Evolutionary conservation across 108 stramenopile genomes (phyloP).

Genomic region (Skeletonema potamos): DNA sequence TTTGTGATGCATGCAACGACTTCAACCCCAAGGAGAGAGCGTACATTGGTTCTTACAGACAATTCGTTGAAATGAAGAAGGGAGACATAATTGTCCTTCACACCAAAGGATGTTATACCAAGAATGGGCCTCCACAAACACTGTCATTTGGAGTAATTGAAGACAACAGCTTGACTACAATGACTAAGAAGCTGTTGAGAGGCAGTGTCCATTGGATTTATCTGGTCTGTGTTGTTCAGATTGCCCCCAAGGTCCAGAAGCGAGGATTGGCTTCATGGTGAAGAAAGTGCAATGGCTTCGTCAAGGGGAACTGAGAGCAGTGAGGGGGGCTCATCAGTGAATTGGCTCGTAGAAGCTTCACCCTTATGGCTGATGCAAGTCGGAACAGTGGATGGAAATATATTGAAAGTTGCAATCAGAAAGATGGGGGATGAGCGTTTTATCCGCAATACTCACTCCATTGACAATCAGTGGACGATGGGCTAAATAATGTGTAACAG

Average conservation of each 20-base stretch:
- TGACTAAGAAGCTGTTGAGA: neutral
- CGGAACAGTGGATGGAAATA: neutral
- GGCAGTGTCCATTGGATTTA: neutral
- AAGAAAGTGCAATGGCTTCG: conserved; percentile 11
- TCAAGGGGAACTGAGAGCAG: conserved; percentile 8
- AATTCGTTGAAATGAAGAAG: conserved; percentile 2
- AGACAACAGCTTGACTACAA: neutral
- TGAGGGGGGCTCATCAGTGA: neutral
- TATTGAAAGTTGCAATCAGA: neutral
- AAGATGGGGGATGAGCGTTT: conserved; percentile 1
- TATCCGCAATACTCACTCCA: neutral
- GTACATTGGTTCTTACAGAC: neutral
- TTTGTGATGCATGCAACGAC: neutral
- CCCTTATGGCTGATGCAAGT: neutral
- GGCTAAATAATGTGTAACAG: neutral
- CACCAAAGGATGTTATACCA: neutral
- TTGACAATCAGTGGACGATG: conserved; percentile 6
- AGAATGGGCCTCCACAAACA: neutral
- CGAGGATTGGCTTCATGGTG: neutral
- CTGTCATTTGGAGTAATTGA: neutral
- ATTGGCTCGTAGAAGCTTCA: neutral
- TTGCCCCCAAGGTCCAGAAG: neutral
- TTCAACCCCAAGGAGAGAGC: neutral
- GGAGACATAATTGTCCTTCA: neutral
- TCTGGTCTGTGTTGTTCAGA: neutral